phyloP scores from a whole-genome alignment of 148 eudicot genomes.

The Hydrangea macrophylla region DNA sequence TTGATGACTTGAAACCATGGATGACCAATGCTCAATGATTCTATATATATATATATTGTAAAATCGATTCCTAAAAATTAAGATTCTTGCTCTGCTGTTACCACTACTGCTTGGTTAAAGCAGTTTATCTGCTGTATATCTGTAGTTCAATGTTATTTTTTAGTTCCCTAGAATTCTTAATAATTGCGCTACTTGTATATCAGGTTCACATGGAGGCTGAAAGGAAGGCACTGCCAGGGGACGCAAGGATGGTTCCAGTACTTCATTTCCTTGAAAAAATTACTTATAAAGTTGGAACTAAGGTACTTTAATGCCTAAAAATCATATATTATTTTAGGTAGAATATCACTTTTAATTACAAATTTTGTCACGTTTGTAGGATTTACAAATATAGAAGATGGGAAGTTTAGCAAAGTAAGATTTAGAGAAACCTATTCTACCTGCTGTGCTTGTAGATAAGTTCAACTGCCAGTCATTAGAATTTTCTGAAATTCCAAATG shows the following conservation, averaged over 20 bases:
- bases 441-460: neutral
- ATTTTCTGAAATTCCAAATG: no score
- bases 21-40: neutral
- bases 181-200: constrained; percentile 9
- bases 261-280: constrained; percentile 59
- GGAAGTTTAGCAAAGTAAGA: neutral
- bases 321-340: neutral
- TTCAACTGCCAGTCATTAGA: neutral
- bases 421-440: neutral
- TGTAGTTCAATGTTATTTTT: neutral
- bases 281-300: constrained; percentile 85
- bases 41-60: no score
- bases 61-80: neutral
- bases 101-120: neutral
- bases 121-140: neutral
- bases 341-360: neutral
- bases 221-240: constrained; percentile 61
- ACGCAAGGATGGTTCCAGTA: constrained; percentile 36
- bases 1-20: neutral
- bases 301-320: constrained; percentile 39
- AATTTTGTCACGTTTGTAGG: neutral
- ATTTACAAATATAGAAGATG: neutral
- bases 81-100: neutral
- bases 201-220: constrained; percentile 99
- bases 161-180: neutral